phyloP scores from a whole-genome alignment of 805 yeast species.

The Pichia scutulata region DNA sequence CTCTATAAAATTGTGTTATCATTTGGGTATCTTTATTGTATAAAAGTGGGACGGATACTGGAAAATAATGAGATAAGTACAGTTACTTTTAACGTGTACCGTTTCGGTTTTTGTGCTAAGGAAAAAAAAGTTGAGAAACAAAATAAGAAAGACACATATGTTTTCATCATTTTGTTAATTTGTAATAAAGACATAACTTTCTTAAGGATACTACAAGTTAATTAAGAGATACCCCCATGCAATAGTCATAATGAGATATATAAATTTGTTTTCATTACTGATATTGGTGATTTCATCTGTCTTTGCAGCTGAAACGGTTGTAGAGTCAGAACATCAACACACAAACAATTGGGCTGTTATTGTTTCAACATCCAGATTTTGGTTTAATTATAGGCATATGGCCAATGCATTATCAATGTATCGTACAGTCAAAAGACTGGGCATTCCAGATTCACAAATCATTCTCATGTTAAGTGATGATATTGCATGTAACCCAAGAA shows the following conservation, averaged over 20 bases:
- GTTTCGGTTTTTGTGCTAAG: not conserved
- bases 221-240: not conserved
- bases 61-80: too few relatives aligned
- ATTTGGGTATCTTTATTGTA: not conserved
- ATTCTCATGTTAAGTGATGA: constrained; percentile 95
- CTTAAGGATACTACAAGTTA: not conserved
- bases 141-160: not conserved
- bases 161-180: not conserved
- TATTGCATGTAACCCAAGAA: constrained; percentile 93
- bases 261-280: not conserved
- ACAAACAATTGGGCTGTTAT: constrained; percentile 77
- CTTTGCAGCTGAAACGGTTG: not conserved
- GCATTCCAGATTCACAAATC: constrained; percentile 97
- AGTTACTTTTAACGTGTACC: too few relatives aligned
- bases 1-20: not conserved
- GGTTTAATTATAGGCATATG: constrained; percentile 98
- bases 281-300: not conserved
- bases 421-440: constrained; percentile 90
- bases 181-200: not conserved
- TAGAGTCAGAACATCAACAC: constrained; percentile 28
- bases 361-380: constrained; percentile 91
- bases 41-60: not conserved
- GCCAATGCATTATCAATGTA: constrained; percentile 93
- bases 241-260: not conserved
- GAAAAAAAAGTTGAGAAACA: not conserved